Percentiles rank a stretch among this genome's conserved stretches.
These are phyloP conservation scores for Mortierella sp. DNA, from an alignment of 371 early-diverging fungal genomes.

Conservation along the genomic window DNA sequence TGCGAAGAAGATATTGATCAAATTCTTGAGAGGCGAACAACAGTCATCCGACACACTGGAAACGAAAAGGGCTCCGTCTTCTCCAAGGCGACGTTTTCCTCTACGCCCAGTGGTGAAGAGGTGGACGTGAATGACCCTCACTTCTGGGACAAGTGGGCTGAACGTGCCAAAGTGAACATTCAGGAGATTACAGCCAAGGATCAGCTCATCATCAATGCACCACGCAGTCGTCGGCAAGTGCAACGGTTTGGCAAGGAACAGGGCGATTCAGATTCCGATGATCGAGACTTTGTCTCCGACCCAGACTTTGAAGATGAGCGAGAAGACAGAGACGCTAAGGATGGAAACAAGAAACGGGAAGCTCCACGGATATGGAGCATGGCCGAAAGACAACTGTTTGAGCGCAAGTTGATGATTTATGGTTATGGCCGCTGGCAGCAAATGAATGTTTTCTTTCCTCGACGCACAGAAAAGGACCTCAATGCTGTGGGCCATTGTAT, in stretches of 20 bases:
- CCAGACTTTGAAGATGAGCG: conserved; percentile 38
- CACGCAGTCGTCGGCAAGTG: conserved; percentile 72
- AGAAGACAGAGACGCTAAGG: conserved; percentile 33
- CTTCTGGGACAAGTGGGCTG: conserved; percentile 98
- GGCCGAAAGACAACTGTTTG: conserved; percentile 81
- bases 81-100: conserved; percentile 93
- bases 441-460: conserved; percentile 66
- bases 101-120: conserved; percentile 64
- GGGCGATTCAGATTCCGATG: conserved; percentile 49
- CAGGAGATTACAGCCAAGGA: conserved; percentile 64
- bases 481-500: conserved; percentile 59
- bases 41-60: conserved; percentile 87
- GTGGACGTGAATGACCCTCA: conserved; percentile 96
- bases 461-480: conserved; percentile 68
- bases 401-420: conserved; percentile 85
- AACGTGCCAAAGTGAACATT: conserved; percentile 78
- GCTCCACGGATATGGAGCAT: conserved; percentile 74
- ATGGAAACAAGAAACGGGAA: conserved; percentile 48
- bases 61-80: conserved; percentile 85
- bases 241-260: conserved; percentile 61
- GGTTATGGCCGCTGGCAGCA: conserved; percentile 84
- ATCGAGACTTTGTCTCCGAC: conserved; percentile 42
- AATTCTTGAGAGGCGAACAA: conserved; percentile 92
- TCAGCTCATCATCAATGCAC: conserved; percentile 74
- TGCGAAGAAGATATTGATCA: conserved; percentile 98